Evolutionary conservation across 2,329 filamentous ascomycete genomes (phyloP).

Genomic region (Coniochaeta sp.): DNA sequence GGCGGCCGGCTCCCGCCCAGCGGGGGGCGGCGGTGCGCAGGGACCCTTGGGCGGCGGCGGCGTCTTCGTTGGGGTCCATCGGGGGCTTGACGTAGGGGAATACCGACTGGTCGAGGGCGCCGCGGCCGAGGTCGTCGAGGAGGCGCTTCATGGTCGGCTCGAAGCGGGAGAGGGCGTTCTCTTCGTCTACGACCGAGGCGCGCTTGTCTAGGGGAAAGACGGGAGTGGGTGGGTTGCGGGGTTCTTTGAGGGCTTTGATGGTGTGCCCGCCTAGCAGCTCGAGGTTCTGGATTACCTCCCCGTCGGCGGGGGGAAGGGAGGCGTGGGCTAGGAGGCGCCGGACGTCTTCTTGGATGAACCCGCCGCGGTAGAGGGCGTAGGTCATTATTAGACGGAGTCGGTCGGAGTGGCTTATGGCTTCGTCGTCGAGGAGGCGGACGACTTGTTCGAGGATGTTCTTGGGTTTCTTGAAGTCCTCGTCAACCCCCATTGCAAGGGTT

Average conservation of each 20-base stretch:
- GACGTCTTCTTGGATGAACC: conserved; percentile 77
- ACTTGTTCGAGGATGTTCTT: conserved; percentile 84
- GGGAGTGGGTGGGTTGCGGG: conserved; percentile 55
- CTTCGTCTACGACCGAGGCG: conserved; percentile 54
- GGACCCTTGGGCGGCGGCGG: conserved; percentile 59
- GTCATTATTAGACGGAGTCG: conserved; percentile 78
- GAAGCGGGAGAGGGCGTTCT: conserved; percentile 81
- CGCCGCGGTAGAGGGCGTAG: conserved; percentile 80
- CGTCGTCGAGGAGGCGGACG: conserved; percentile 82
- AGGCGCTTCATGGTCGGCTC: conserved; percentile 76
- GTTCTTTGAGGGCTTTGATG: conserved; percentile 66
- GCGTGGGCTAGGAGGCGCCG: conserved; percentile 79
- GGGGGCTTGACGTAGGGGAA: conserved; percentile 73
- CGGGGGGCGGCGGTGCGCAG: conserved; percentile 88
- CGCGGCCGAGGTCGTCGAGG: conserved; percentile 66
- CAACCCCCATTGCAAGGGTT: conserved; percentile 81
- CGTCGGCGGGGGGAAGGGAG: conserved; percentile 66
- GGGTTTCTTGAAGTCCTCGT: conserved; percentile 86
- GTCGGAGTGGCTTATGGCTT: conserved; percentile 63
- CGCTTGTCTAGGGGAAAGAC: conserved; percentile 65
- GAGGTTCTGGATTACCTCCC: conserved; percentile 67
- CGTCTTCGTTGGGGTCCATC: conserved; percentile 53
- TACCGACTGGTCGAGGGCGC: conserved; percentile 55
- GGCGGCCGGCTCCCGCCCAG: conserved; percentile 79
- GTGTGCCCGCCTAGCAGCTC: conserved; percentile 74